Percentiles rank a stretch among this genome's conserved stretches.
Evolutionary conservation across 805 yeast genomes (phyloP).

Genomic region (Saturnispora ahearnii): DNA sequence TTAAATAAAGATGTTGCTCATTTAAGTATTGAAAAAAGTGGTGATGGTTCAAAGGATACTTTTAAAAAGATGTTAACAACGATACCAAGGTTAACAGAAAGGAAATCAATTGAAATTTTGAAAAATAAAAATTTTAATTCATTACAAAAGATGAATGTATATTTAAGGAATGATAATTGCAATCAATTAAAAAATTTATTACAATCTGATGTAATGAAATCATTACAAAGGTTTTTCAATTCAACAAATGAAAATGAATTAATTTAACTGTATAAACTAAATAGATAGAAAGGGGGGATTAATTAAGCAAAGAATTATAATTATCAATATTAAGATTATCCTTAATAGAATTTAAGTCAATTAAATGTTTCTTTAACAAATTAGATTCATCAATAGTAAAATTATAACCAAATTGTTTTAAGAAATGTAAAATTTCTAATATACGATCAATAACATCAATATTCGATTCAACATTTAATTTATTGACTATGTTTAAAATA

Average conservation of each 20-base stretch:
- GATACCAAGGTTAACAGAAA: slow-evolving; percentile 47
- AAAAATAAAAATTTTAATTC: slow-evolving; percentile 15
- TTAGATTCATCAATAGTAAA: slow-evolving; percentile 38
- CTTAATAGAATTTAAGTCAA: slow-evolving; percentile 32
- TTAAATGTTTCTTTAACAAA: slow-evolving; percentile 30
- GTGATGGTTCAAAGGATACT: slow-evolving; percentile 38
- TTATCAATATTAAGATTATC: slow-evolving; percentile 50
- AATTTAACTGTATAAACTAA: neutral
- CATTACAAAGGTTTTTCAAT: slow-evolving; percentile 39
- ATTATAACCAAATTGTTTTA: slow-evolving; percentile 35
- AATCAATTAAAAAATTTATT: slow-evolving; percentile 12
- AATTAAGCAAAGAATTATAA: slow-evolving; percentile 31
- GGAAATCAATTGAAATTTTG: slow-evolving; percentile 38
- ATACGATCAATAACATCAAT: slow-evolving; percentile 48
- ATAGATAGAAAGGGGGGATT: neutral
- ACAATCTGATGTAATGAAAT: slow-evolving; percentile 41
- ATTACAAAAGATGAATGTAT: slow-evolving; percentile 7
- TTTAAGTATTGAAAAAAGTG: slow-evolving; percentile 47
- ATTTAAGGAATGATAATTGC: neutral
- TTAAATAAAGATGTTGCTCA: slow-evolving; percentile 48
- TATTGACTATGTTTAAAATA: slow-evolving; percentile 26
- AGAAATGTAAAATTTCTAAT: slow-evolving; percentile 39
- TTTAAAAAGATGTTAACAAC: slow-evolving; percentile 44
- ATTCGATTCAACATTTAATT: slow-evolving; percentile 31
- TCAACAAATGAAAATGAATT: slow-evolving; percentile 33